Conservation (phyloP, 768 basidiomycete genomes). For the Sistotremastrum suecicum region DNA sequence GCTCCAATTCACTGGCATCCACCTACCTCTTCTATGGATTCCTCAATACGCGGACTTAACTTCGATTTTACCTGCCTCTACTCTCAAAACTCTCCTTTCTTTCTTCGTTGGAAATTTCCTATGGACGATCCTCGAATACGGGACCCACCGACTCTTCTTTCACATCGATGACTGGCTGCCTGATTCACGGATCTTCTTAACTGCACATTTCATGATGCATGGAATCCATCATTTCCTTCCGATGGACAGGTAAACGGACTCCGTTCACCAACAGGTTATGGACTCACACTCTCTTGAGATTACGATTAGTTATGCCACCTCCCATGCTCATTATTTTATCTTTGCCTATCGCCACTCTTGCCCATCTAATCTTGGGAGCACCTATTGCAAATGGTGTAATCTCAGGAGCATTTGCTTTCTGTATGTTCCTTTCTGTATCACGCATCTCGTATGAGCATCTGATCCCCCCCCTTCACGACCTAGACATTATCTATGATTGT, state of each 20-base stretch:
- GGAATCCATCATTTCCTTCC: conserved; percentile 97
- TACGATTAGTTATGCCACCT: conserved; percentile 97
- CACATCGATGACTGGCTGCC: conserved; percentile 84
- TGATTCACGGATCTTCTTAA: conserved; percentile 65
- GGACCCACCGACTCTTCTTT: conserved; percentile 92
- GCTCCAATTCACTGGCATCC: conserved; percentile 57
- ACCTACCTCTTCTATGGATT: conserved; percentile 28
- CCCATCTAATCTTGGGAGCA: conserved; percentile 66
- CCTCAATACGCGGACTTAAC: conserved; percentile 40
- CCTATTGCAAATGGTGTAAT: conserved; percentile 87
- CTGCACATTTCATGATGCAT: conserved; percentile 84
- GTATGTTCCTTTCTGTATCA: conserved; percentile 20
- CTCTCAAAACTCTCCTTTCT: conserved; percentile 43
- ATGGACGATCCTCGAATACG: conserved; percentile 93
- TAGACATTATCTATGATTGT: conserved; percentile 74
- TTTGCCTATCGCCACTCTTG: conserved; percentile 77
- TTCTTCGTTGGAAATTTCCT: conserved; percentile 78
- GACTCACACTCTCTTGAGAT: conserved; percentile 23
- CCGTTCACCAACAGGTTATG: neutral
- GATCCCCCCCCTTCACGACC: neutral
- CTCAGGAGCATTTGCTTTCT: conserved; percentile 63
- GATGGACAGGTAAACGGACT: conserved; percentile 64
- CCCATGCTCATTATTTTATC: conserved; percentile 62
- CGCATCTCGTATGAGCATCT: conserved; percentile 1
- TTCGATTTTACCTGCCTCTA: conserved; percentile 33